phyloP scores from a whole-genome alignment of 23 red algal species.

The Gracilaria domingensis region DNA sequence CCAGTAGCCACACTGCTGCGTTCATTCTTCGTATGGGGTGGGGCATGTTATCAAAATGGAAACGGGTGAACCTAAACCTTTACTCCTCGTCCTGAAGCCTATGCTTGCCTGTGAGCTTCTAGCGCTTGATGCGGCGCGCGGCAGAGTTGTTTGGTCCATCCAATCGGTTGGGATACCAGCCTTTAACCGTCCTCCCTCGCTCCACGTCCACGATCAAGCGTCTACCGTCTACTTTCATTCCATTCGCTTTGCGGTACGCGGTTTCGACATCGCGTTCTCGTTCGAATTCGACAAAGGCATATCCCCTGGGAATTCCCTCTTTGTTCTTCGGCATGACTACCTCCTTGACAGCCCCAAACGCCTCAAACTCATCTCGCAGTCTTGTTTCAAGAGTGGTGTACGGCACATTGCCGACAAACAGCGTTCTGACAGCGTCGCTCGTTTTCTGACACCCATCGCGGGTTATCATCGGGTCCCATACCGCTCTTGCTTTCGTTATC shows the following conservation, averaged over 20 bases:
- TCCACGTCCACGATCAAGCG: conserved; percentile 85
- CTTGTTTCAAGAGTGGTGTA: conserved; percentile 13
- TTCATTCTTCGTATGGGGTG: too few relatives aligned
- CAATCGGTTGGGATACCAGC: conserved; percentile 75
- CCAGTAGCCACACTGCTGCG: too few relatives aligned
- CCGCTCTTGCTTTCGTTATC: conserved; percentile 1
- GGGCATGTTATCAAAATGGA: too few relatives aligned
- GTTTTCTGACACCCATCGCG: conserved; percentile 42
- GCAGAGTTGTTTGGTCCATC: conserved; percentile 70
- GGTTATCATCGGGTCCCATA: conserved; percentile 20
- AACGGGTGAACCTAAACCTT: neutral
- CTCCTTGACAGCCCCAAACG: conserved; percentile 50
- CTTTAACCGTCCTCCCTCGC: conserved; percentile 73
- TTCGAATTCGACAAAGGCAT: conserved; percentile 93
- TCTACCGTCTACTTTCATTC: conserved; percentile 75
- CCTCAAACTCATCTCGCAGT: conserved; percentile 70
- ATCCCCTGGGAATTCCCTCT: conserved; percentile 57
- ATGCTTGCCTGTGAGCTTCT: neutral
- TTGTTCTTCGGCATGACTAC: conserved; percentile 65
- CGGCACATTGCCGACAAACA: conserved; percentile 57
- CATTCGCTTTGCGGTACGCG: conserved; percentile 65
- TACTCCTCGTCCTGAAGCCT: neutral
- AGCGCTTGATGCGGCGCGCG: conserved; percentile 1
- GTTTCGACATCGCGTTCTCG: conserved; percentile 70
- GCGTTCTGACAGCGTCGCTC: conserved; percentile 36